Evolutionary conservation across 768 basidiomycete species (phyloP).

Genomic region (Mycena galericulata): DNA sequence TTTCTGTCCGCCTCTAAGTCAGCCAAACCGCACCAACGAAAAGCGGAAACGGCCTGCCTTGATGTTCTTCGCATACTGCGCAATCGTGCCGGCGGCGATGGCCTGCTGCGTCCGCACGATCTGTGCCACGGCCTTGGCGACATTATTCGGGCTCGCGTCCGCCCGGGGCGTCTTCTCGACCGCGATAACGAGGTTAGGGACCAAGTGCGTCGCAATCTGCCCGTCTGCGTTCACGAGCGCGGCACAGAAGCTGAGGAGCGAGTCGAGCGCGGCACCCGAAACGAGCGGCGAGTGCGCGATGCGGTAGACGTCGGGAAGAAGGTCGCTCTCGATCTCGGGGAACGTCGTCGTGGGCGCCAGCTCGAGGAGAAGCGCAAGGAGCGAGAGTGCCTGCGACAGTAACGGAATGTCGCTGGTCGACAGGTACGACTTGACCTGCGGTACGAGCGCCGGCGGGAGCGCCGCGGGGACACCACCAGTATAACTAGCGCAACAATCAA

Average conservation of each 20-base stretch:
- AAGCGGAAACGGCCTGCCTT: conserved; percentile 62
- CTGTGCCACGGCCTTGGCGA: conserved; percentile 87
- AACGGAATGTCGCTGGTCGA: conserved; percentile 82
- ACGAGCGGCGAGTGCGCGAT: conserved; percentile 86
- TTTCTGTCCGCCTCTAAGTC: conserved; percentile 45
- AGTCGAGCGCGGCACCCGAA: conserved; percentile 82
- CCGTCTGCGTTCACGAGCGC: conserved; percentile 86
- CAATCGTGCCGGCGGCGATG: conserved; percentile 86
- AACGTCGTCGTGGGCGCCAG: conserved; percentile 75
- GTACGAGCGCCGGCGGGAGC: conserved; percentile 72
- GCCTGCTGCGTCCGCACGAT: conserved; percentile 78
- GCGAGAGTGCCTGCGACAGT: conserved; percentile 76
- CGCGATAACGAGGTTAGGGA: conserved; percentile 77
- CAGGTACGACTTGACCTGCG: conserved; percentile 82
- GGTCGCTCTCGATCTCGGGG: conserved; percentile 80
- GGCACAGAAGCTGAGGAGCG: conserved; percentile 84
- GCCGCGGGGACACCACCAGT: conserved; percentile 61
- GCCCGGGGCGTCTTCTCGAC: conserved; percentile 73
- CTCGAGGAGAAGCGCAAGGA: conserved; percentile 76
- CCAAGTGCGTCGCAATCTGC: conserved; percentile 84
- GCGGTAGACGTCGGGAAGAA: conserved; percentile 72
- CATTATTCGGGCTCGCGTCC: conserved; percentile 73
- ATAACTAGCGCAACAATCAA: conserved; percentile 49
- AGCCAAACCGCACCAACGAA: background rate
- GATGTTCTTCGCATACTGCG: conserved; percentile 85